phyloP scores from a whole-genome alignment of 2,329 filamentous ascomycete species.

The Fusarium protoensiforme region DNA sequence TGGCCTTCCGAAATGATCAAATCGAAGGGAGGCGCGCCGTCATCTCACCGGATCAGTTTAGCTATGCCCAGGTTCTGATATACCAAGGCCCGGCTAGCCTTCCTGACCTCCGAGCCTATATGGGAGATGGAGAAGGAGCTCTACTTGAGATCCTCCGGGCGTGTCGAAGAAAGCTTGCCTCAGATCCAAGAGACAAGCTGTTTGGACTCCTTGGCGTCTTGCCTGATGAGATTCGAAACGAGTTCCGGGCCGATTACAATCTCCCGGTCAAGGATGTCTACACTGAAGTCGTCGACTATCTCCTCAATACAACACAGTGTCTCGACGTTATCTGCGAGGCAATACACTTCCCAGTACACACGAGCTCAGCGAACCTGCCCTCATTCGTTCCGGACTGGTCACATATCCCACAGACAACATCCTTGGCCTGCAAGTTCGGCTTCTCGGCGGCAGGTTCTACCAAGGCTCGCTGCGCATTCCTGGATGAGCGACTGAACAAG shows the following conservation, averaged over 20 bases:
- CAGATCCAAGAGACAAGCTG: conserved; percentile 19
- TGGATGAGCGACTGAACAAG: conserved; percentile 17
- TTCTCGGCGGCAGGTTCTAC: conserved; percentile 1
- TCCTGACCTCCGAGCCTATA: background rate
- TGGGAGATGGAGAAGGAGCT: background rate
- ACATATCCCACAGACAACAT: conserved; percentile 15
- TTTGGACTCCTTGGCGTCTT: conserved; percentile 21
- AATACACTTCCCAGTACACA: conserved; percentile 12
- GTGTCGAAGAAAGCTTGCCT: conserved; percentile 12
- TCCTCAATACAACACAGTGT: conserved; percentile 16
- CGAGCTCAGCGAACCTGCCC: conserved; percentile 9
- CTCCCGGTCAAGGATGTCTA: conserved; percentile 26
- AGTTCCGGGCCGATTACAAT: conserved; percentile 12
- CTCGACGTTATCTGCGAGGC: conserved; percentile 23
- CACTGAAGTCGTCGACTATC: conserved; percentile 22
- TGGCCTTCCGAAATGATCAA: conserved; percentile 5
- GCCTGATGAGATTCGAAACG: background rate
- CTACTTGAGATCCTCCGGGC: conserved; percentile 14
- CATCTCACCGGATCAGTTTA: conserved; percentile 14
- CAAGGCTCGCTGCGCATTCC: conserved; percentile 2
- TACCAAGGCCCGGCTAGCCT: conserved; percentile 13
- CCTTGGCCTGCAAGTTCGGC: conserved; percentile 14
- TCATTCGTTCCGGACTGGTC: conserved; percentile 31
- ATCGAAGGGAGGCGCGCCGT: background rate
- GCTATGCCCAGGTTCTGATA: conserved; percentile 8